Evolutionary conservation across 345 rosid genomes (phyloP).

Genomic region (Noccaea bulbosa): DNA sequence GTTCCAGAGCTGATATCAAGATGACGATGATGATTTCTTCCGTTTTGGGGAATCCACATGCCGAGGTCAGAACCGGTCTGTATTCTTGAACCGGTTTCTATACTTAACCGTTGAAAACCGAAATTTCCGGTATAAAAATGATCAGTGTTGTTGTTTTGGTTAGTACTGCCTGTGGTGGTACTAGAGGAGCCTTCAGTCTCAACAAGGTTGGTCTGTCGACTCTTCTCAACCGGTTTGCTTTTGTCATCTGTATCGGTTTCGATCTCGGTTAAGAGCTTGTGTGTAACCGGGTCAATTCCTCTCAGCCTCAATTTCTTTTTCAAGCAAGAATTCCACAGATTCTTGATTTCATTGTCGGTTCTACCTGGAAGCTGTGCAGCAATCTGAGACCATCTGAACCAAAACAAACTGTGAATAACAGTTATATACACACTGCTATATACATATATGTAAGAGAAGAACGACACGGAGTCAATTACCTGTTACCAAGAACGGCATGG

Average conservation of each 20-base stretch:
- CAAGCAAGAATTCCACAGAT: conserved; percentile 65
- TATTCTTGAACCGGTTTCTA: conserved; percentile 40
- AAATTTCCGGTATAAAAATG: conserved; percentile 42
- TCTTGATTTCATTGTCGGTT: conserved; percentile 74
- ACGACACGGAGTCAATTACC: conserved; percentile 46
- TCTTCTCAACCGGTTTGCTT: conserved; percentile 41
- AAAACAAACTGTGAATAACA: conserved; percentile 6
- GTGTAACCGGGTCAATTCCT: conserved; percentile 70
- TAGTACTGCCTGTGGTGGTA: conserved; percentile 47
- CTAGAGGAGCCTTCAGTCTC: conserved; percentile 52
- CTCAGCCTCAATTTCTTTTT: conserved; percentile 62
- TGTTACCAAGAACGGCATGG: conserved; percentile 89
- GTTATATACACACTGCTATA: background rate
- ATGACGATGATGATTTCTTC: conserved; percentile 43
- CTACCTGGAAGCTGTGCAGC: conserved; percentile 73
- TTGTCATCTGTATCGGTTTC: conserved; percentile 58
- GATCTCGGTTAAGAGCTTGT: conserved; percentile 62
- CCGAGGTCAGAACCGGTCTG: conserved; percentile 43
- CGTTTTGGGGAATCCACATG: conserved; percentile 42
- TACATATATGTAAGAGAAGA: background rate
- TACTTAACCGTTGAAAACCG: conserved; percentile 40
- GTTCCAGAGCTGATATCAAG: conserved; percentile 44
- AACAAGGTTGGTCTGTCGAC: conserved; percentile 43
- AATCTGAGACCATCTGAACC: conserved; percentile 67
- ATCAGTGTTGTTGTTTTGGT: conserved; percentile 41